Evolutionary conservation across 2,329 filamentous ascomycete species (phyloP).

Genomic region (Pseudogymnoascus sp.): DNA sequence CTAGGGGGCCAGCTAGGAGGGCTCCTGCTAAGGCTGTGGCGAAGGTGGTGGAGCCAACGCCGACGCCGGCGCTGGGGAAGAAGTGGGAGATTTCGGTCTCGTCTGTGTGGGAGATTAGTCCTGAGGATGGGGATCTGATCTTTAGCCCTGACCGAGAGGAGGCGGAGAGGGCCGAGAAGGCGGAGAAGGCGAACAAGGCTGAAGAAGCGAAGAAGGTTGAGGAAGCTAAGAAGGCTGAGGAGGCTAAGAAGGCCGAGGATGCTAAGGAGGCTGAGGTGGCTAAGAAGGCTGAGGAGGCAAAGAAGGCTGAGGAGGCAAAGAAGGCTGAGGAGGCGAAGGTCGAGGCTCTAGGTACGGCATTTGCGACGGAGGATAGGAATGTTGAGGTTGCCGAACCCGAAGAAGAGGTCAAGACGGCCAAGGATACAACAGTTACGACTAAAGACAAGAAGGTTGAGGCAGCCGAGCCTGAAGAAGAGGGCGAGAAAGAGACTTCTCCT

Average conservation of each 20-base stretch:
- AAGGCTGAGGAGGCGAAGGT: background rate
- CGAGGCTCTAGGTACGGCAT: background rate
- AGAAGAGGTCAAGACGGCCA: too few relatives aligned
- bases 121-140: constrained; percentile 39
- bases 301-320: background rate
- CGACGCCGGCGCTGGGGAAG: constrained; percentile 19
- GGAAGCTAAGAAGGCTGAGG: background rate
- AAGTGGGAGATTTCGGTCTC: constrained; percentile 26
- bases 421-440: background rate
- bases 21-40: constrained; percentile 47
- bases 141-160: constrained; percentile 14
- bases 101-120: constrained; percentile 45
- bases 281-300: too few relatives aligned
- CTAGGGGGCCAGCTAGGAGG: constrained; percentile 75
- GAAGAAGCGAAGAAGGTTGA: background rate
- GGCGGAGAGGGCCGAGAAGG: background rate
- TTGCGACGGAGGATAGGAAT: too few relatives aligned
- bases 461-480: background rate
- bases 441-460: background rate
- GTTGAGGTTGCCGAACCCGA: too few relatives aligned
- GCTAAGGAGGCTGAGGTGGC: background rate
- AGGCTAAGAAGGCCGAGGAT: background rate
- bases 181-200: background rate
- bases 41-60: constrained; percentile 29
- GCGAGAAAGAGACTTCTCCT: background rate